Base-by-base conservation (phyloP, 768 basidiomycete species). In the Tulasnella sp. region DNA sequence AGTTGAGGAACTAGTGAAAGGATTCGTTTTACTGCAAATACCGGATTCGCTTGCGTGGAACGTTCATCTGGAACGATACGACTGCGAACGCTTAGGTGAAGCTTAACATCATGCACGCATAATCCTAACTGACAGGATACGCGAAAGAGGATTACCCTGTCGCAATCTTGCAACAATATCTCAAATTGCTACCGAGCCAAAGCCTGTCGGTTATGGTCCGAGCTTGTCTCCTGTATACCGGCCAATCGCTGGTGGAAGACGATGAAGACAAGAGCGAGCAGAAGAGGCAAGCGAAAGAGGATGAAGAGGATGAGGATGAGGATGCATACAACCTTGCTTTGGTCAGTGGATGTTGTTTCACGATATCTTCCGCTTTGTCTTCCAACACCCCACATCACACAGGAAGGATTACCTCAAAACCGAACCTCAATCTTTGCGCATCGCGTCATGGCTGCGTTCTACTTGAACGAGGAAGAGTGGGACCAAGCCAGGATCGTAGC, bases 31-130 rank as follows among this genome's bases (percentile, higher is more conserved):
- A 6, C 82, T 99, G 22, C 82, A 84, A 17, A 85, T 95, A 9
- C 86, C 88, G 0, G 90, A 97, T 76, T 89, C 92, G 77, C 78
- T 89, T 32, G 94, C 91, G 0, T 99, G 97, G 96, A 83, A 81
- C 34, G 79, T 90, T 3, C 87, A 84, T 74, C 82, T 98, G 59
- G 93, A 98, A 77, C 85, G 87, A 74, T 86, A 82, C 70, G 89
- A 98, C 77, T 84, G 81, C 42, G 87, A 86, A 34, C 83, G 83
- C 5, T 82, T 92, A 8, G 85, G 94, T 93, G 77, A 77, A 86
- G 79, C 29, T 19, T 9, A 35, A 64, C 16, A 26, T 62, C n/a
- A n/a, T n/a, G n/a, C n/a, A n/a, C 41, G 42, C 35, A 29, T 72
- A 47, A 71, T 40, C 68, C 29, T n/a, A 32, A 16, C 37, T 63